Evolutionary conservation across 805 yeast species (phyloP), one percentile per base, ranked within the genome.

Genomic region (Brettanomyces nanus): DNA sequence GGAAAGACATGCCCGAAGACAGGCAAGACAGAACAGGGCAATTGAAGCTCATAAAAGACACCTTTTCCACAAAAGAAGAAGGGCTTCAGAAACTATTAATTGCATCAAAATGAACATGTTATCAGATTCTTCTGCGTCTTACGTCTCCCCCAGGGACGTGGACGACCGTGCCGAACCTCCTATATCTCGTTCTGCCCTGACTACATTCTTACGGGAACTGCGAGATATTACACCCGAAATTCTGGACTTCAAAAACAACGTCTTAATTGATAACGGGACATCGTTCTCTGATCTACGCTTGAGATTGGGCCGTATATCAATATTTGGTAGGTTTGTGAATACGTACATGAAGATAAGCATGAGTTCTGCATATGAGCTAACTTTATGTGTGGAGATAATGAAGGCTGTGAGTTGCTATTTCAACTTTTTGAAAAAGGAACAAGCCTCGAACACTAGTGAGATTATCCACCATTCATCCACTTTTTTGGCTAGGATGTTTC

Each of bases 401-500:
- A 22, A 23, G 13, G 29, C 29, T 5, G 10, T 33, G 15, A 19
- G n/a, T 6, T 11, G 17, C 11, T 15, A 23, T n/a, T 33, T 33
- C 19, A 13, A 33, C 7, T 19, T 23, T 5, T 15, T 30, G 33
- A 13, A 19, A 18, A 19, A 30, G 19, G 15, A 11, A 6, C 30
- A 14, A 28, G 11, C 33, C 6, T n/a, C 33, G 5, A 14, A 14
- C 10, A 15, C 13, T 15, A n/a, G 20, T 11, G 19, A 13, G 19
- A 10, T 15, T 14, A 19, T 10, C 10, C 19, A 6, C 6, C 28
- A 23, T 15, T 10, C 36, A 6, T 10, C 28, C 7, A 14, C 20
- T 5, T 15, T 21, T 23, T 17, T 22, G 28, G 36, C 36, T 14
- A 14, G 36, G 5, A 23, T 29, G 13, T 33, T 33, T n/a, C 29